Evolutionary conservation across 2,329 filamentous ascomycete species (phyloP), one percentile per base, ranked within the genome.

Genomic region (Monosporascus sp.): DNA sequence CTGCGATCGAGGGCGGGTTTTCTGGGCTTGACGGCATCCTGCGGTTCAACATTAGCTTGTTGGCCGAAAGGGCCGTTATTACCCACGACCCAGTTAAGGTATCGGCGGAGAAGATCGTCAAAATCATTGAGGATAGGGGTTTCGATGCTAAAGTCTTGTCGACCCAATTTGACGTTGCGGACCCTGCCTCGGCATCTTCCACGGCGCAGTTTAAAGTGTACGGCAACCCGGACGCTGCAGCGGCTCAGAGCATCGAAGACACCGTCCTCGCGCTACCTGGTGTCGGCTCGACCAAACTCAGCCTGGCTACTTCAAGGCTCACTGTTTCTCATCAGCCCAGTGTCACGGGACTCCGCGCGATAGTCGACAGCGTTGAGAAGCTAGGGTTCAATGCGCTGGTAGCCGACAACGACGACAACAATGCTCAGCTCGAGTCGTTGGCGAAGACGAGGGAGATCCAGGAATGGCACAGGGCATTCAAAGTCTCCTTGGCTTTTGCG

Each of bases 381-480:
- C 77, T 83, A 20, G 92, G 93, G 2, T 90, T 89, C 69, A 96
- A 97, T 67, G 94, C 93, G 1, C 76, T 99, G 2, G 82, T 97
- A 11, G 87, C 92, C 1, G 93, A 97, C 60, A 88, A 85, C 50
- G 90, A 97, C 63, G 94, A 99, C 72, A 97, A 96, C 69, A 96
- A 96, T 65, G 93, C 94, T 1, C 94, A 99, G 68, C 81, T 99
- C 2, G 91, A 97, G 69, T 97, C 94, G 1, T 79, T 99, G 2
- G 89, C 94, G 8, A 99, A 99, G 73, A 97, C 94, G 0, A 89
- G 90, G 61, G 94, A 99, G 70, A 96, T 99, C 57, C 89, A 88
- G 58, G 91, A 96, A 70, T 99, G 94, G 94, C 84, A 83, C 56
- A 82, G 78, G 31, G 90, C 91, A 0, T 96, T 97, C 71, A 78